Percentiles rank a stretch among this genome's conserved stretches.
Evolutionary conservation across 257 asterid species (phyloP).

Genomic region (Penstemon eatonii): DNA sequence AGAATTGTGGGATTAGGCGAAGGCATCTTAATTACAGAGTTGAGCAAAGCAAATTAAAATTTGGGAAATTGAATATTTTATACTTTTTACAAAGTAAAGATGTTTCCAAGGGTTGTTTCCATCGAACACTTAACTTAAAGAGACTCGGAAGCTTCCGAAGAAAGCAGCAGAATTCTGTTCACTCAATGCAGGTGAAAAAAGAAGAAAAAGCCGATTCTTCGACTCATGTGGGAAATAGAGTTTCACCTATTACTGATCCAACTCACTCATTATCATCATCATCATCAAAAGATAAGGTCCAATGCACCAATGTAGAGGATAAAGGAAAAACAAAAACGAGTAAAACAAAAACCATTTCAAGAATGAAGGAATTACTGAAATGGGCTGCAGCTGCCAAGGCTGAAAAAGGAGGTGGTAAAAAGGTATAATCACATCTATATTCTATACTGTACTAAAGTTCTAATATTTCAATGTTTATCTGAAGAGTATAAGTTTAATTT

Average conservation of each 20-base stretch:
- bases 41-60: conserved; percentile 23
- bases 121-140: conserved; percentile 43
- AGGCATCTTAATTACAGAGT: conserved; percentile 23
- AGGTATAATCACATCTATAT: conserved; percentile 27
- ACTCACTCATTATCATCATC: neutral
- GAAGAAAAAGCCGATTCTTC: conserved; percentile 24
- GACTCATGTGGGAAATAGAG: conserved; percentile 31
- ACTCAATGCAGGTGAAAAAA: conserved; percentile 40
- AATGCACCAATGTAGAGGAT: conserved; percentile 22
- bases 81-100: conserved; percentile 36
- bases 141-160: conserved; percentile 31
- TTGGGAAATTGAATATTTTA: conserved; percentile 13
- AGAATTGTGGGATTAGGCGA: neutral
- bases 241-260: conserved; percentile 40
- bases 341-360: conserved; percentile 36
- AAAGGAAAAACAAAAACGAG: conserved; percentile 30
- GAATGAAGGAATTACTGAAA: conserved; percentile 50
- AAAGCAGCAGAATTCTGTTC: conserved; percentile 21
- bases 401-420: conserved; percentile 39
- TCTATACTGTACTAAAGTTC: neutral
- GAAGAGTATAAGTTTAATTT: neutral
- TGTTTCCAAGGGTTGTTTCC: conserved; percentile 46
- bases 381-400: conserved; percentile 52
- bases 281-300: conserved; percentile 22
- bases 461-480: no score